Base-by-base conservation (phyloP, 2,329 filamentous ascomycete species). In the Macrophomina phaseolina region DNA sequence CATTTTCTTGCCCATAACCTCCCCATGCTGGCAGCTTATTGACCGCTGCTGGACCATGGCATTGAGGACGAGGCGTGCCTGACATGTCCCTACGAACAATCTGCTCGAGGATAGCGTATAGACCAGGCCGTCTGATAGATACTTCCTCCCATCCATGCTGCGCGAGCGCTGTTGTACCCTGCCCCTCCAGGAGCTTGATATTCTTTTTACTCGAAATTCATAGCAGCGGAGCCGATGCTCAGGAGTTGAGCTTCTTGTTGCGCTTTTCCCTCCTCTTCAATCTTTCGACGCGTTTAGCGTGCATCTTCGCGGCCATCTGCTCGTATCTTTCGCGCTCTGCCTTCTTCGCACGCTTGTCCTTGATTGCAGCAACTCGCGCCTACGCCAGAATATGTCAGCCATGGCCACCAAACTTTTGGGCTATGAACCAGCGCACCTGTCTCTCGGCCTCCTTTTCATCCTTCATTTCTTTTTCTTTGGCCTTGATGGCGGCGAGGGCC, bases 281-380 rank as follows among this genome's bases (percentile, higher is more conserved):
- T 73, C 95, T 88, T 81, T 99, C 95, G 12, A 98, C 90, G 69
- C 94, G 87, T 86, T 97, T 98, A 81, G 88, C 89, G 83, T 98
- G 94, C 95, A 99, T 98, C 84, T 95, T 98, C 82, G 93, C 92
- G 23, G 93, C 94, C 88, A 99, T 88, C 84, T 94, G 92, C 79
- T 93, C 92, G 77, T 94, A 98, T 72, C 94, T 86, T 75, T 94
- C 93, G 80, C 91, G 93, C 84, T 98, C 95, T 74, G 93, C 94
- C 85, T 97, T 98, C 63, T 90, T 91, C 23, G 89, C 90, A 72
- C 92, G 87, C 80, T 91, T 94, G 70, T 97, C 93, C 75, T 91
- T 94, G 76, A 98, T 91, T 11, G 86, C 86, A 75, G 94, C 87
- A 65, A 95, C 88, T 71, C 89, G 89, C 76, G 87, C 85, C 92